Base-by-base conservation (phyloP, 441 rosid species). In the Euphorbia celastroides region DNA sequence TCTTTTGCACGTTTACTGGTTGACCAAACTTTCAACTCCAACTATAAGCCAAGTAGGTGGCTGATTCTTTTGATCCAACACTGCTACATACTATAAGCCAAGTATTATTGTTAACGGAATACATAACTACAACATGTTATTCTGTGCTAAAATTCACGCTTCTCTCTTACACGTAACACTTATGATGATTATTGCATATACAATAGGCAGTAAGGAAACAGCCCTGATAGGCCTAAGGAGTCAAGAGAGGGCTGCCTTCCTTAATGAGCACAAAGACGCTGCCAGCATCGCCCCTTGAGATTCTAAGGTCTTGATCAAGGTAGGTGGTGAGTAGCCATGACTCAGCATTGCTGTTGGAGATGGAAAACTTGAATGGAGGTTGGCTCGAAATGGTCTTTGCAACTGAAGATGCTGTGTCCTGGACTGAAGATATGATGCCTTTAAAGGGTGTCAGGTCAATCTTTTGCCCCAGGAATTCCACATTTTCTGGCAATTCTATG, bases 271-370 rank as follows among this genome's bases (percentile, higher is more conserved):
- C 97, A 28, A 86, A 94, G 64, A 94, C 74, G 4, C 96, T 88
- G 64, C 99, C 97, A 0, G 72, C 96, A 74, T 94, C 97, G 5
- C 96, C 99, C 77, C 96, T 84, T 0, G 97, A 89, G 70, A 94
- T 89, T 13, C 99, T 81, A 76, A 94, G 87, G 2, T 94, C 97
- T 44, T 86, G 85, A 55, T 91, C 99, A 0, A 91, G 96, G 86
- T 91, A 94, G 13, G 99, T 91, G 7, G 99, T 94, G 3, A 91
- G 89, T 27, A 94, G 75, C 99, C 99, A 94, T 11, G 96, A 88
- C 69, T 91, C 81, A 0, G 96, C 85, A 8, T 77, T 91, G 69
- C 75, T 81, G 72, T 78, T 80, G 48, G 96, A 67, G 74, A 91
- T 59, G 7, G 95, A 65, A 74, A 94, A 79, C 62, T 88, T 94